phyloP scores from a whole-genome alignment of 2,329 filamentous ascomycete genomes.

The Colletotrichum filicis region DNA sequence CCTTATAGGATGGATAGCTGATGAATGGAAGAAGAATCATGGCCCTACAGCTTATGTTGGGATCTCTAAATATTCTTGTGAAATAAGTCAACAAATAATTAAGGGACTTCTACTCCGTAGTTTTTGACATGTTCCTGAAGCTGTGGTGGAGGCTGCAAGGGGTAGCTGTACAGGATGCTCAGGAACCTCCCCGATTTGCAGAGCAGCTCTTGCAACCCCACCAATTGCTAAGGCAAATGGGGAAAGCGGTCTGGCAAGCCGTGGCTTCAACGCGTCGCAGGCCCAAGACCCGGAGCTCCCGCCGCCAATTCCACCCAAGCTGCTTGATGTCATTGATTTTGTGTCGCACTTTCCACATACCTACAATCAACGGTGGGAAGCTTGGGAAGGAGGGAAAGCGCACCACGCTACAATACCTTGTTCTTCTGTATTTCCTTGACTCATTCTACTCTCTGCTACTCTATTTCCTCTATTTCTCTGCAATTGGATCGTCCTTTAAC shows the following conservation, averaged over 20 bases:
- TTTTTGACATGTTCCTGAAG: not conserved
- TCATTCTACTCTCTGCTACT: not conserved
- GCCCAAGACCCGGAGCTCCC: not conserved
- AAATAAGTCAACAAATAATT: too few relatives aligned
- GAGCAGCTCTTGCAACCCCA: not conserved
- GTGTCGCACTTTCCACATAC: not conserved
- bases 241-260: not conserved
- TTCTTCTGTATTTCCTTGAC: not conserved
- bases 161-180: not conserved
- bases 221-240: not conserved
- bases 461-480: not conserved
- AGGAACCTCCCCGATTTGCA: not conserved
- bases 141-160: not conserved
- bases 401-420: not conserved
- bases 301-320: not conserved
- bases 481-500: not conserved
- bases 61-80: too few relatives aligned
- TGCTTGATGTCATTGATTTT: constrained; percentile 13
- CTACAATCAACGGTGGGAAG: not conserved
- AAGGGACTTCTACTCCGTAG: not conserved
- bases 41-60: not conserved
- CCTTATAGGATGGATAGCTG: not conserved
- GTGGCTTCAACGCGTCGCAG: not conserved
- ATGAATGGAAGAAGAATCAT: constrained; percentile 20
- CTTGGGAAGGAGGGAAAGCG: not conserved